Percentiles rank a stretch among this genome's conserved stretches.
These are phyloP conservation scores for Diplotaxis tenuifolia DNA, from an alignment of 345 rosid genomes.

Conservation along the genomic window DNA sequence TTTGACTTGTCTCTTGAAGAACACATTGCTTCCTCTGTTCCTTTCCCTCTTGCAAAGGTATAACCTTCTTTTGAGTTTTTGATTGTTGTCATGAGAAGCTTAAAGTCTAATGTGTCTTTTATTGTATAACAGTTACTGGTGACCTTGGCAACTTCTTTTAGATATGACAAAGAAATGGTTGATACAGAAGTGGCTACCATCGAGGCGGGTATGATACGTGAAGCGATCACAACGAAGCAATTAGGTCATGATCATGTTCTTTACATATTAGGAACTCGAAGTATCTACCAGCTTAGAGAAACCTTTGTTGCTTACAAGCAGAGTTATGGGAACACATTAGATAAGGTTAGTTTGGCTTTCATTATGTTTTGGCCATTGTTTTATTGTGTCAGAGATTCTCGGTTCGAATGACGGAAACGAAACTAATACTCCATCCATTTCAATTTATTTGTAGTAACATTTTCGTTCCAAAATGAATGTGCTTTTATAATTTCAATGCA, in stretches of 20 bases:
- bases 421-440: too few relatives aligned
- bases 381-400: too few relatives aligned
- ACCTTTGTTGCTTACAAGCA: constrained; percentile 63
- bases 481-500: too few relatives aligned
- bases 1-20: constrained; percentile 74
- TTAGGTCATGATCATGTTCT: constrained; percentile 62
- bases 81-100: background rate
- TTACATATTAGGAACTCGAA: constrained; percentile 66
- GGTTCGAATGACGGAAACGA: too few relatives aligned
- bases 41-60: constrained; percentile 70
- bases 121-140: constrained; percentile 51
- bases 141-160: constrained; percentile 66
- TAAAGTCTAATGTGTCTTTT: background rate
- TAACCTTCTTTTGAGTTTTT: background rate
- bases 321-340: constrained; percentile 49
- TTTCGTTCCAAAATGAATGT: too few relatives aligned
- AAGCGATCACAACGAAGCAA: constrained; percentile 56
- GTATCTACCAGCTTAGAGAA: constrained; percentile 64
- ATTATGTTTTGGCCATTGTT: background rate
- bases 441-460: too few relatives aligned
- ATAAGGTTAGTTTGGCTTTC: constrained; percentile 50
- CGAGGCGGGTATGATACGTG: constrained; percentile 62
- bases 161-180: constrained; percentile 66
- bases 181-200: constrained; percentile 51
- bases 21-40: constrained; percentile 48